Evolutionary conservation across 768 basidiomycete genomes (phyloP), one percentile per base, ranked within the genome.

Genomic region (Chlorophyllum brunneum): DNA sequence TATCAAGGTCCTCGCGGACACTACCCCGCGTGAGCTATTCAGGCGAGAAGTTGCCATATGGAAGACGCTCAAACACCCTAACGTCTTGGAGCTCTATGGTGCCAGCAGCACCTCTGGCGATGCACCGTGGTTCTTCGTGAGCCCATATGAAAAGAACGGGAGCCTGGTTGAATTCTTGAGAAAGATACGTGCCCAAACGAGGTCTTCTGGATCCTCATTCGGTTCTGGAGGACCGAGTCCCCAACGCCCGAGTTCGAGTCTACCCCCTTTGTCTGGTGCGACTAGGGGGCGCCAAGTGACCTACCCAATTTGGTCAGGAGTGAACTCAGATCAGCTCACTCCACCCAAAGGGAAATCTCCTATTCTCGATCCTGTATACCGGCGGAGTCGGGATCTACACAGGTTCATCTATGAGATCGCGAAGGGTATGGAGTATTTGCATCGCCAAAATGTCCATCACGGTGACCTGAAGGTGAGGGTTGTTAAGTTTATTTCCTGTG

Each of bases 381-480:
- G 49, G 34, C 69, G 71, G 40, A 68, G 71, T 31, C 67, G 67
- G 15, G 80, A 85, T 56, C 63, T 78, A 33, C 70, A 84, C 59
- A 72, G 76, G 58, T 82, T 82, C 66, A 79, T 92, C 63, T 73
- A 82, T 52, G 85, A 92, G 66, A 81, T 92, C 56, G 83, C 88
- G 10, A 76, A 79, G 59, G 91, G 90, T 7, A 90, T 94, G 89
- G 76, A 80, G 47, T 92, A 92, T 64, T 65, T 94, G 55, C 91
- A 94, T 64, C 61, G 65, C 4, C 67, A 77, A 54, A 83, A 78
- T 2, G 78, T 92, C 3, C 61, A 90, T 56, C 91, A 94, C 61
- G 90, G 89, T 1, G 87, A 92, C 66, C 72, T 93, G 44, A 92
- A 91, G 76, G 88, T 85, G 29, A 48, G 71, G 61, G 9, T 37